Conservation (phyloP, 768 basidiomycete species). For the Amanita fuliginea region DNA sequence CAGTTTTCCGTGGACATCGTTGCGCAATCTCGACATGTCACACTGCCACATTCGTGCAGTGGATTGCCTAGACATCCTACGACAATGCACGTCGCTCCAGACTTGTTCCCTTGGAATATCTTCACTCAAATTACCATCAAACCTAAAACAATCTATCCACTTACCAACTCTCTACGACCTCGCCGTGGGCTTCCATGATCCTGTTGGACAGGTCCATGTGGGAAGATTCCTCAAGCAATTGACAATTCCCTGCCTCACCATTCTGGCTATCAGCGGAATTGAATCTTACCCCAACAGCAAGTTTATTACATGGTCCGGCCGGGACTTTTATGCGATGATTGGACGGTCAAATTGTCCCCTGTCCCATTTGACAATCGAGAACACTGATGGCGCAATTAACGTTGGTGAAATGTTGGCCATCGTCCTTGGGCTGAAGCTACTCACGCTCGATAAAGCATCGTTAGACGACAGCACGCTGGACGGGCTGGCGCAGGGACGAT, state of each 20-base stretch:
- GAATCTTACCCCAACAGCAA: neutral
- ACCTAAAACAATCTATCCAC: neutral
- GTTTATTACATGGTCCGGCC: neutral
- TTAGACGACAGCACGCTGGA: neutral
- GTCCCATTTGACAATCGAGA: neutral
- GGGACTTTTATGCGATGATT: neutral
- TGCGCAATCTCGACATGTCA: neutral
- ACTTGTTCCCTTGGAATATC: neutral
- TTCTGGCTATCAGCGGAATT: neutral
- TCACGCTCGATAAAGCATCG: neutral
- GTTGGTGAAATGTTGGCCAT: neutral
- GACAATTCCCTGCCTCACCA: neutral
- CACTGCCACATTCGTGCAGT: neutral
- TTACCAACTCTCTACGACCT: neutral
- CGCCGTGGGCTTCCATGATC: neutral
- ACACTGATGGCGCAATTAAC: neutral
- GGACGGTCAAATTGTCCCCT: neutral
- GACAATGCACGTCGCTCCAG: neutral
- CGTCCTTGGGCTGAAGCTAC: neutral
- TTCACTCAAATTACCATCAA: neutral
- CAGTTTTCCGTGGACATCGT: neutral
- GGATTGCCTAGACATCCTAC: neutral
- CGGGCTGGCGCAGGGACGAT: neutral
- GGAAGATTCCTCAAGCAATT: neutral
- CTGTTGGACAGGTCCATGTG: neutral